Evolutionary conservation across 352 stramenopile species (phyloP), one percentile per base, ranked within the genome.

Genomic region (Vaucheria bursata): DNA sequence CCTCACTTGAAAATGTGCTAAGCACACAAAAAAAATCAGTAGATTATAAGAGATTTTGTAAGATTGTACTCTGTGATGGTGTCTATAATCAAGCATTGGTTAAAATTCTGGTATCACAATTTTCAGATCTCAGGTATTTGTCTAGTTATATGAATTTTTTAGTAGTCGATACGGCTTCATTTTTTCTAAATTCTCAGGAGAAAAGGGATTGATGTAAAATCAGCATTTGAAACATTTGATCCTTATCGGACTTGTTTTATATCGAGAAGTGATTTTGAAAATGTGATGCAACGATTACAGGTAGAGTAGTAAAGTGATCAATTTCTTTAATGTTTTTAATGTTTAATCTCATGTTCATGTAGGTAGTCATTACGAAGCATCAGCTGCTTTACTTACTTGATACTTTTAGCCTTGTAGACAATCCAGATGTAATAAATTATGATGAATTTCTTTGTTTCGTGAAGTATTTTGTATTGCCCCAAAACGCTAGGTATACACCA

Each of bases 201-300:
- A 5, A 82, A 67, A 37, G 77, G 77, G 2, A 66, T 82, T 33
- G 71, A 82, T 40, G 79, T 68, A 39, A 36, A 73, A 53, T 73
- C 77, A 32, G 77, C 77, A n/a, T 79, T 82, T 45, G 71, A 82
- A 29, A 82, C 79, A 73, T 82, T 79, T 35, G 77, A 82, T 45
- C 71, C 79, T 12, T 79, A 73, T 66, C 74, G 71, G 53, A 82
- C 77, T 1, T 71, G 77, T 1, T 82, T 82, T 35, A 40, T 82
- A 5, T 74, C 37, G 40, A 73, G 77, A 32, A 79, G 59, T 37
- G 68, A 75, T 36, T 82, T 82, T 29, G 35, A 73, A 31, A 73
- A 82, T 64, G 77, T 66, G 5, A 82, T 82, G 70, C 78, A 74
- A 40, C 76, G 77, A 33, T 36, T 82, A 8, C 36, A 82, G 70